These are phyloP conservation scores for Fomes fomentarius DNA, from an alignment of 1,284 basidiomycete genomes.

Conservation along the genomic window DNA sequence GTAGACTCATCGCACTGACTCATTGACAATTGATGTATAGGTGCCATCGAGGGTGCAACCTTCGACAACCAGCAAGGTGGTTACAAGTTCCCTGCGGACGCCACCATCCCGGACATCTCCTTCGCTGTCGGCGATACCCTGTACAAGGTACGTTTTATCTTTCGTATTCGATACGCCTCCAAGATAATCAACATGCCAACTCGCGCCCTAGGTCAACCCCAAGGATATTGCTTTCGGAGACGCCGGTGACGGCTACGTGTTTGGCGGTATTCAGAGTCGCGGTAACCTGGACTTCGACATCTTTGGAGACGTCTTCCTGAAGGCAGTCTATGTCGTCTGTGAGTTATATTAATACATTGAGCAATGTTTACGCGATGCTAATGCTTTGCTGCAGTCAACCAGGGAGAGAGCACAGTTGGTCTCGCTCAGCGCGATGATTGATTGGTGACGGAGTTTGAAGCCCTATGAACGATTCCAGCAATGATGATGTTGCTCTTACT, in stretches of 20 bases:
- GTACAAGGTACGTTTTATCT: conserved; percentile 25
- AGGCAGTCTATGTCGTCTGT: conserved; percentile 43
- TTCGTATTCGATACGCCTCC: neutral
- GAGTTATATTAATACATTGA: conserved; percentile 20
- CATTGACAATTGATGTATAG: neutral
- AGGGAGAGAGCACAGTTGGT: conserved; percentile 33
- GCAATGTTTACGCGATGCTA: neutral
- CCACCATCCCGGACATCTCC: conserved; percentile 35
- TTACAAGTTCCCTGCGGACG: conserved; percentile 38
- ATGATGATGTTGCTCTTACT: no score
- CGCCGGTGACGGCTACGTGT: conserved; percentile 30
- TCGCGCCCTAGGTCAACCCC: conserved; percentile 30
- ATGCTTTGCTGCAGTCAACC: conserved; percentile 28
- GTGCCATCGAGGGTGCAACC: conserved; percentile 34
- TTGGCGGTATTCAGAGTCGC: conserved; percentile 41
- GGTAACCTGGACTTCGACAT: conserved; percentile 41
- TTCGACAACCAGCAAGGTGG: conserved; percentile 39
- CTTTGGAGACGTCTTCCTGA: conserved; percentile 42
- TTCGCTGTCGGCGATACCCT: conserved; percentile 39
- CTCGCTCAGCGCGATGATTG: conserved; percentile 35
- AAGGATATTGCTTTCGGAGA: conserved; percentile 36
- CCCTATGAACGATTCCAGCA: no score
- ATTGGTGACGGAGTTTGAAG: no score
- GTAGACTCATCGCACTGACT: neutral
- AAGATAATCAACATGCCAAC: neutral